A percentile compares a stretch with the other conserved stretches of the same genome.
Conservation (phyloP, 441 rosid genomes). For the Corymbia calophylla region DNA sequence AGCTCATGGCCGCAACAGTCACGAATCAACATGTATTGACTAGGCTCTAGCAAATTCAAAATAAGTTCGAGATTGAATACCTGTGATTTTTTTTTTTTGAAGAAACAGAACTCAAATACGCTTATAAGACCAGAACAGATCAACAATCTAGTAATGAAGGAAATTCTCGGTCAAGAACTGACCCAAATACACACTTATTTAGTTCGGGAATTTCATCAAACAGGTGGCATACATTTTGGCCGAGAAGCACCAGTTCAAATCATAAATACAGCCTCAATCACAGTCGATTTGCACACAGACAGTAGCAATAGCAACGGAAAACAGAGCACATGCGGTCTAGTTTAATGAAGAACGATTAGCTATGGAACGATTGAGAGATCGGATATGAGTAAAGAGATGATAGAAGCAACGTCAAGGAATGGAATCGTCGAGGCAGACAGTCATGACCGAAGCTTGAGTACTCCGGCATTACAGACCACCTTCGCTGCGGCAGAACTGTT, state of each 20-base stretch:
- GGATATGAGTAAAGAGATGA: no score
- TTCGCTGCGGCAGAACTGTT: no score
- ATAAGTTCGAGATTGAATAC: background rate
- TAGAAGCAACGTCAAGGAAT: no score
- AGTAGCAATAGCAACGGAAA: no score
- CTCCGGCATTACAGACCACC: no score
- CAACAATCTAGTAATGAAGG: background rate
- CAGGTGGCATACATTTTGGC: fast-evolving
- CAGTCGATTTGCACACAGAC: background rate
- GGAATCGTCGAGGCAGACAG: fast-evolving
- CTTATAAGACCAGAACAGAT: no score
- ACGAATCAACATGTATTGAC: fast-evolving
- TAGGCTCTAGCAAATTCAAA: background rate
- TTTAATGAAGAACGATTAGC: fast-evolving
- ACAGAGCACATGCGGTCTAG: no score
- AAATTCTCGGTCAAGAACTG: background rate
- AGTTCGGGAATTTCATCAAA: background rate
- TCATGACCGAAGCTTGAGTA: fast-evolving
- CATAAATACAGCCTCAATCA: background rate
- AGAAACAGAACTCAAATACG: fast-evolving
- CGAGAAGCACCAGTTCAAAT: fast-evolving
- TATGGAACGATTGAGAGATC: no score
- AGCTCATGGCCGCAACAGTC: fast-evolving
- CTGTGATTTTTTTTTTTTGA: background rate
- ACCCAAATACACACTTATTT: background rate